phyloP scores from a whole-genome alignment of 2,329 filamentous ascomycete genomes.

The Paecilomyces fulvus region DNA sequence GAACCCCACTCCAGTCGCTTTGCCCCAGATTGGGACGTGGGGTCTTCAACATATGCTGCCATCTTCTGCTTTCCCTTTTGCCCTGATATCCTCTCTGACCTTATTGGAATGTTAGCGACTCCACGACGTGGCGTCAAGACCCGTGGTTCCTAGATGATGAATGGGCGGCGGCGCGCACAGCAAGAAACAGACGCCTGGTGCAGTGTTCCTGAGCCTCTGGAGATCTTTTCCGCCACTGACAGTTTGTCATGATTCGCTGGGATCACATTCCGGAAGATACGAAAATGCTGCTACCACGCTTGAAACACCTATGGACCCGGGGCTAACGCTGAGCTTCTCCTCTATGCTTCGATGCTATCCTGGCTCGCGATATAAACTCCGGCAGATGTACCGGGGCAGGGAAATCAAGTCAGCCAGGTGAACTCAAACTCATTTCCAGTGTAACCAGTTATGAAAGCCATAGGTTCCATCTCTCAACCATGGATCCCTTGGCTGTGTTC shows the following conservation, averaged over 20 bases:
- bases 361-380: neutral
- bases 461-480: neutral
- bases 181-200: neutral
- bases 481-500: neutral
- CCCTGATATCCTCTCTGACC: neutral
- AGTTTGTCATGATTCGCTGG: neutral
- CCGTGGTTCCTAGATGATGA: neutral
- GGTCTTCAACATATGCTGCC: neutral
- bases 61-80: neutral
- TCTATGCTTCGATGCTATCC: neutral
- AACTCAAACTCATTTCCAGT: neutral
- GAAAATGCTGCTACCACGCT: neutral
- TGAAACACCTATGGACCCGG: neutral
- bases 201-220: neutral
- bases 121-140: neutral
- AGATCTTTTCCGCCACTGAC: neutral
- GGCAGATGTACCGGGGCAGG: neutral
- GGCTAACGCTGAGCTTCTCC: neutral
- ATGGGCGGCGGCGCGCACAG: neutral
- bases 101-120: too few species aligned
- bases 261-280: neutral
- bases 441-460: neutral
- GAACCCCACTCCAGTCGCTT: neutral
- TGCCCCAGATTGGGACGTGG: neutral
- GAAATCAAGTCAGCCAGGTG: neutral